Conservation (phyloP, 2,329 filamentous ascomycete species). For the Grosmannia huntii region DNA sequence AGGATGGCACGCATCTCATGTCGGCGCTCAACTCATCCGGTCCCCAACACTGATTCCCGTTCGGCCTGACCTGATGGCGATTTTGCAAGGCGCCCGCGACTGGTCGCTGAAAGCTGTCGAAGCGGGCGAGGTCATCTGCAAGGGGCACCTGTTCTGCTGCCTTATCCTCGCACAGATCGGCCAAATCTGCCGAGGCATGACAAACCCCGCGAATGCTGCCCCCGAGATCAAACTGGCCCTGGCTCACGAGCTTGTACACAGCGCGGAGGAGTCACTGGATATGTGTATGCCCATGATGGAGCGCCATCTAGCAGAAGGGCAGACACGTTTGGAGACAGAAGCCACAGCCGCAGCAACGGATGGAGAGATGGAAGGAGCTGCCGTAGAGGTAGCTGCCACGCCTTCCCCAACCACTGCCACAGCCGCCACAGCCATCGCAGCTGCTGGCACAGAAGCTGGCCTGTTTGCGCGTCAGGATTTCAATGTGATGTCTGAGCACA, state of each 20-base stretch:
- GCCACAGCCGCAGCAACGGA: background rate
- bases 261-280: slow-evolving; percentile 11
- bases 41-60: background rate
- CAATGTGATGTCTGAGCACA: background rate
- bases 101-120: slow-evolving; percentile 7
- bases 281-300: slow-evolving; percentile 16
- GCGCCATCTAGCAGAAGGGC: background rate
- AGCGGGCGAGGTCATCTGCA: slow-evolving; percentile 36
- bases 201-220: slow-evolving; percentile 19
- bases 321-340: background rate
- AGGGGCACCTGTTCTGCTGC: slow-evolving; percentile 33
- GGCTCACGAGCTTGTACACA: slow-evolving; percentile 1
- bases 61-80: slow-evolving; percentile 1
- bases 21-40: background rate
- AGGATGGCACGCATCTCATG: background rate
- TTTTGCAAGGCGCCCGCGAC: slow-evolving; percentile 1
- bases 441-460: background rate
- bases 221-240: slow-evolving; percentile 3
- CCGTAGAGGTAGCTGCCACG: background rate
- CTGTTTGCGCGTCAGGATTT: background rate
- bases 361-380: background rate
- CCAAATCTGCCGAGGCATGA: slow-evolving; percentile 23
- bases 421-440: background rate
- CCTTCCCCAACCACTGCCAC: background rate
- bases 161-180: slow-evolving; percentile 28